Evolutionary conservation across 2,329 filamentous ascomycete species (phyloP), one percentile per base, ranked within the genome.

Genomic region (Aspergillus costaricaensis): DNA sequence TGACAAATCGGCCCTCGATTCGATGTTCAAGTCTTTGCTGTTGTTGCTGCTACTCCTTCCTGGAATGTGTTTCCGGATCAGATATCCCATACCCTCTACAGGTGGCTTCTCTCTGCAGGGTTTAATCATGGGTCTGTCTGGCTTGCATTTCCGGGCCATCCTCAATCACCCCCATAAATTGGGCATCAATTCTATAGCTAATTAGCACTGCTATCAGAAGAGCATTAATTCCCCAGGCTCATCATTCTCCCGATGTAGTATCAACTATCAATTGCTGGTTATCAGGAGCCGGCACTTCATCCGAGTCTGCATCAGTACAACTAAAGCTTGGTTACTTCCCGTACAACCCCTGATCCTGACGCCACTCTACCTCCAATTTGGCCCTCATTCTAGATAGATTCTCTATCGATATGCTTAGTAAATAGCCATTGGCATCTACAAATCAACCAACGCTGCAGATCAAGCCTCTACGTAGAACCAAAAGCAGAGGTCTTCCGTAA

Each of bases 1-100:
- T 68, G 63, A 67, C 66, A 65, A 68, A 68, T 67, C 67, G 30
- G 25, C 50, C 27, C n/a, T 41, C 49, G 41, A 30, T 14, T 5
- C 17, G 27, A 47, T 61, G 56, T 57, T 30, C 27, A 30, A 10
- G 52, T 52, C 62, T 47, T 47, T 27, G 49, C 61, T 30, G 14
- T 39, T 53, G 50, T 17, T 44, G 30, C 30, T 36, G 32, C 32
- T 36, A 12, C 32, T 36, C 12, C 32, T 36, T 36, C 41, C 41
- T 21, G 17, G 41, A 23, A 23, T 4, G 21, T 23, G 17, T 21
- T 21, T 44, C 41, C 41, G 19, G 41, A 21, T 10, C 39, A 19
- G 15, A 36, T 36, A 36, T 36, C 32, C 32, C 32, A 14, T 36
- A 30, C n/a, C 4, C 5, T 6, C 4, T 19, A 43, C n/a, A 44